Evolutionary conservation across 352 stramenopile genomes (phyloP), one percentile per base, ranked within the genome.

Genomic region (Phytophthora fragariae): DNA sequence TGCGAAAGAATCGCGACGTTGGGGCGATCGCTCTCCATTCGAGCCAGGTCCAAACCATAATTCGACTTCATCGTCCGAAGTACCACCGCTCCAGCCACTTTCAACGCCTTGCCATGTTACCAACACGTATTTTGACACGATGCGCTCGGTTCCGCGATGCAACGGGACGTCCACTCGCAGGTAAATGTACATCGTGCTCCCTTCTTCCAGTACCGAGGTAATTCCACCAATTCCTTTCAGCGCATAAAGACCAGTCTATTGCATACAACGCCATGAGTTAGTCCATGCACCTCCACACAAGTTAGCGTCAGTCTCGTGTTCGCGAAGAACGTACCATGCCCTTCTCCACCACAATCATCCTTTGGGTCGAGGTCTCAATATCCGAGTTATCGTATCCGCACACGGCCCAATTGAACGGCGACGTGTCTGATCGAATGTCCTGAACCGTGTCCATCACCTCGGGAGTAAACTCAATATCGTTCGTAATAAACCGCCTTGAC

Each of bases 111-210:
- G 88, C 86, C 88, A 97, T 57, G 90, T 97, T 46, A 97, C 85
- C 9, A 97, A 70, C 7, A 97, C 86, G 50, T 93, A 97, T 71
- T 97, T 97, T 21, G 89, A 94, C 41, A 97, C 87, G 62, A 94
- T 91, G 10, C 86, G 77, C 44, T 94, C 86, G n/a, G 84, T 93
- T 54, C 85, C 87, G 33, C 87, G 87, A 67, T 95, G 86, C 39
- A 97, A 72, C 17, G 89, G 89, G 35, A 97, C 83, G 67, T 97
- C 90, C 12, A 97, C 87, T n/a, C 89, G 88, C 9, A 97, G 72
- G 71, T 97, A 97, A 79, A 97, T 92, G 77, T 97, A 97, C 89
- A 96, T 96, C 15, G 89, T 95, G 53, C 76, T 84, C 12, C 84
- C 88, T 63, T 94, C 87, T 55, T 93, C 84, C 31, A 95, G 49